phyloP scores from a whole-genome alignment of 2,329 filamentous ascomycete species.

The Alternaria sp. region DNA sequence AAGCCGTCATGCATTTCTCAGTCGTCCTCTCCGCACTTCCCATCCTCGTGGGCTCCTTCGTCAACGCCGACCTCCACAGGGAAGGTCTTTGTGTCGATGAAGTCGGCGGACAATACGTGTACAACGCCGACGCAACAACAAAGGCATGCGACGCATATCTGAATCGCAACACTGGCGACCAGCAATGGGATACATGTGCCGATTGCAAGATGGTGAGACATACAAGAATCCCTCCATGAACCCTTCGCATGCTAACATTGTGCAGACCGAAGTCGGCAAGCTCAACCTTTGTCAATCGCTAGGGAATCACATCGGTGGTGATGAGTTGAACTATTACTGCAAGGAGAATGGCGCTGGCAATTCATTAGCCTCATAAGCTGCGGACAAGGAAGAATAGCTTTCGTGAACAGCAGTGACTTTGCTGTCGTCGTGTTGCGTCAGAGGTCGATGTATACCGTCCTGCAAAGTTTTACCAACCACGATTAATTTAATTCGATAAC shows the following conservation, averaged over 20 bases:
- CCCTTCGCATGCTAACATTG: not conserved
- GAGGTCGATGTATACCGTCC: not conserved
- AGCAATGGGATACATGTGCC: conserved; percentile 37
- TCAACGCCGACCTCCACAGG: conserved; percentile 26
- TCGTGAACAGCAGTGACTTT: not conserved
- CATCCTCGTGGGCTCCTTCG: conserved; percentile 21
- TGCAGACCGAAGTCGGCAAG: conserved; percentile 23
- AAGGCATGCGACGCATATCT: conserved; percentile 28
- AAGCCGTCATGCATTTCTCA: conserved; percentile 26
- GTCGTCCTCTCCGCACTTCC: conserved; percentile 15
- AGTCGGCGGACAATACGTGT: conserved; percentile 23
- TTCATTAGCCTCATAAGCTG: conserved; percentile 12
- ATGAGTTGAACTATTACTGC: conserved; percentile 39
- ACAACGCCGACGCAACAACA: conserved; percentile 31
- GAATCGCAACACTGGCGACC: conserved; percentile 32
- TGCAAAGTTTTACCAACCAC: not conserved
- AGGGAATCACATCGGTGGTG: conserved; percentile 35
- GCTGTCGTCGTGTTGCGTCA: not conserved
- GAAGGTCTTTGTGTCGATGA: conserved; percentile 28
- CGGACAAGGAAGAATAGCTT: not conserved
- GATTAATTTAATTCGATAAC: not conserved
- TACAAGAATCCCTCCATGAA: not conserved
- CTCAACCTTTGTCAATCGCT: conserved; percentile 30
- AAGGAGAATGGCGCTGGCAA: conserved; percentile 24
- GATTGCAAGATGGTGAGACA: conserved; percentile 33